Evolutionary conservation across 73 alveolate genomes (phyloP), one percentile per base, ranked within the genome.

Genomic region (Urostyla sp.): DNA sequence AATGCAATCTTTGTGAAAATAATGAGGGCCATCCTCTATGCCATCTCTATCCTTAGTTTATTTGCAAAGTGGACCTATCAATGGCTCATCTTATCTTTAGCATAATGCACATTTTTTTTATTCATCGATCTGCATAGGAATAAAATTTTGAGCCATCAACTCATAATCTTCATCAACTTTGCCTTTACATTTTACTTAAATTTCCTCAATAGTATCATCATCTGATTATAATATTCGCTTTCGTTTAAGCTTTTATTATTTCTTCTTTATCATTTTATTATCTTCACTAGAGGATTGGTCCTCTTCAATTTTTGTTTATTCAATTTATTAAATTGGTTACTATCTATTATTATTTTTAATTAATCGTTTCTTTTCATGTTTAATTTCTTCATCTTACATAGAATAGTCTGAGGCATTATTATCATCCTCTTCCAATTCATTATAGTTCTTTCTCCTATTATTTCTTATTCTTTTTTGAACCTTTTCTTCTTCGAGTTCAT

Each of bases 121-220:
- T 28, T 43, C 20, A 8, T 35, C 50, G 30, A 21, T 7, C 8
- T 27, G 72, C 18, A 27, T 27, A 16, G 18, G 38, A 10, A 15
- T 21, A 16, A 34, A 20, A 31, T n/a, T 31, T 37, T 23, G 34
- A 31, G 8, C 30, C 4, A 8, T 31, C 34, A 32, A 46, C 55
- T 69, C 67, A 69, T 46, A 69, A 23, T 69, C 83, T 69, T 69
- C 83, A 48, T 69, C 83, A 2, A 67, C 83, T 35, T 69, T 69
- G 5, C 6, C 18, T 23, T 69, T 73, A 52, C 67, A 30, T 11
- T 27, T 7, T n/a, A 15, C 3, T 15, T 23, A 3, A 49, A 6
- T 45, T 31, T 15, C 61, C 26, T 69, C 83, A 23, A 48, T 30
- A 28, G 24, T 28, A 16, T 51, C 44, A 27, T 51, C 31, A 16